A percentile compares a stretch with the other conserved stretches of the same genome.
Evolutionary conservation across 148 eudicot species (phyloP).

Genomic region (Vaccinium myrtillus): DNA sequence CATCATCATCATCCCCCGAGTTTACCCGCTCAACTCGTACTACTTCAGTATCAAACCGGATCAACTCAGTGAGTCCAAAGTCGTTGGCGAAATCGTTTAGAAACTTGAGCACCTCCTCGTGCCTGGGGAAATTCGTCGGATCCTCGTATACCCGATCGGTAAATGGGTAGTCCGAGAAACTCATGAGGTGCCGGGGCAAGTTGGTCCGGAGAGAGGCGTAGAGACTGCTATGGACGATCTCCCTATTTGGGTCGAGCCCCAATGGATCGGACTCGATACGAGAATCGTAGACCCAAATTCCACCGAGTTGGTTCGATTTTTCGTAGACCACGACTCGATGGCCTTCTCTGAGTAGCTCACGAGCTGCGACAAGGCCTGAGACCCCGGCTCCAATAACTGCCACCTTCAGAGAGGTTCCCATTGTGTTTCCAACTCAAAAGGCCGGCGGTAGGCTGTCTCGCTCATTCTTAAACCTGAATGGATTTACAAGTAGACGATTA

Average conservation of each 20-base stretch:
- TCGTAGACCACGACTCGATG: constrained; percentile 37
- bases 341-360: constrained; percentile 36
- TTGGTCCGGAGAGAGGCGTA: constrained; percentile 41
- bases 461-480: no score
- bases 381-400: constrained; percentile 48
- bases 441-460: no score
- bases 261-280: constrained; percentile 34
- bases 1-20: neutral
- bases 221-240: constrained; percentile 29
- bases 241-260: constrained; percentile 29
- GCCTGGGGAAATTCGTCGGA: constrained; percentile 35
- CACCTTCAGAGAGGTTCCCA: constrained; percentile 29
- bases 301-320: constrained; percentile 28
- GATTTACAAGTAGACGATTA: no score
- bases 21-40: constrained; percentile 27
- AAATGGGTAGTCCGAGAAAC: constrained; percentile 39
- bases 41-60: constrained; percentile 34
- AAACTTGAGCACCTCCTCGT: constrained; percentile 38
- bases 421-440: neutral
- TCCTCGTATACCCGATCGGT: constrained; percentile 16
- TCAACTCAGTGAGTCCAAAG: constrained; percentile 27
- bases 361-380: constrained; percentile 30
- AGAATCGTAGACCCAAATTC: constrained; percentile 39
- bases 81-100: constrained; percentile 30
- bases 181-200: constrained; percentile 34